Percentiles rank a stretch among this genome's conserved stretches.
Conservation (phyloP, 2,329 filamentous ascomycete genomes). For the Botrytis aclada region DNA sequence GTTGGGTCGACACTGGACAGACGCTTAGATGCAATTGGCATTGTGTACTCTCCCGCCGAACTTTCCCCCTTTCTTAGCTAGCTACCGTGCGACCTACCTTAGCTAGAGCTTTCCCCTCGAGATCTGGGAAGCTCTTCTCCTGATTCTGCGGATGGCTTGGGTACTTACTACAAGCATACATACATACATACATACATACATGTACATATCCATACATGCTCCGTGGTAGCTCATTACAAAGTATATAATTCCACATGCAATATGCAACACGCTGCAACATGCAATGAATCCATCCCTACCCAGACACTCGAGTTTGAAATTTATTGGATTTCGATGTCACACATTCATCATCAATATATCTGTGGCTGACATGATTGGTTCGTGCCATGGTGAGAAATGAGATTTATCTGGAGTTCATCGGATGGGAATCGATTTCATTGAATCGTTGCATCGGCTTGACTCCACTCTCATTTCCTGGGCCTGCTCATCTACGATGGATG, state of each 20-base stretch:
- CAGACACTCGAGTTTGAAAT: background rate
- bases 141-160: background rate
- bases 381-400: fast-evolving
- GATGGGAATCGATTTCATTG: background rate
- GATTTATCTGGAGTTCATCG: background rate
- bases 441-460: background rate
- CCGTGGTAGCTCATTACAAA: no score
- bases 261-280: background rate
- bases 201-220: no score
- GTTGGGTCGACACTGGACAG: no score
- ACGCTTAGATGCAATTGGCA: background rate
- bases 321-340: conserved; percentile 1
- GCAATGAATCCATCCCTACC: no score
- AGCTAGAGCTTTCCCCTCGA: background rate
- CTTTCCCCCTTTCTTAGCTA: background rate
- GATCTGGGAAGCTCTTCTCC: background rate
- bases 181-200: no score
- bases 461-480: conserved; percentile 1
- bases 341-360: background rate
- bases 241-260: background rate
- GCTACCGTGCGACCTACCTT: no score
- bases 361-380: background rate
- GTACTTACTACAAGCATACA: no score
- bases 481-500: background rate
- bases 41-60: background rate